These are phyloP conservation scores for Penicillium fimorum DNA, from an alignment of 495 filamentous ascomycete species.

Conservation along the genomic window DNA sequence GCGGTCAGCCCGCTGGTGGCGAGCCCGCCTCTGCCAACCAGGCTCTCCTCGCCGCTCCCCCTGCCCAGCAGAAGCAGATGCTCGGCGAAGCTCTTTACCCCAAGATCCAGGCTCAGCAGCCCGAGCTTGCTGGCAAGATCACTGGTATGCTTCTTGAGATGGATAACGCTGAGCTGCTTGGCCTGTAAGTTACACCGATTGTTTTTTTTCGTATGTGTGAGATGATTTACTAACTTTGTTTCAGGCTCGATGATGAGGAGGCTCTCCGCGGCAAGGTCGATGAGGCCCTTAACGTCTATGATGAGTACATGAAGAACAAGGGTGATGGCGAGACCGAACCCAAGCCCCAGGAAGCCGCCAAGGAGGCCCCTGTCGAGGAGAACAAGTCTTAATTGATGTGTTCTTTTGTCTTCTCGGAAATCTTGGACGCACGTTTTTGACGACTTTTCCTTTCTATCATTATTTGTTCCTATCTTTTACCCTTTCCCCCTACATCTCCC, in stretches of 20 bases:
- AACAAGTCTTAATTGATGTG: constrained; percentile 45
- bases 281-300: constrained; percentile 93
- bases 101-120: constrained; percentile 92
- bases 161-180: constrained; percentile 90
- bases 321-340: constrained; percentile 41
- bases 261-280: constrained; percentile 93
- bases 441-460: constrained; percentile 36
- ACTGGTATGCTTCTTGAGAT: constrained; percentile 99
- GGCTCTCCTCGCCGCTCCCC: constrained; percentile 53
- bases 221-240: constrained; percentile 20
- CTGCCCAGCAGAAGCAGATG: constrained; percentile 91
- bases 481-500: constrained; percentile 29
- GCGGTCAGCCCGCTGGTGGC: constrained; percentile 31
- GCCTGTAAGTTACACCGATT: constrained; percentile 73
- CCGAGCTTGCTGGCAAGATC: constrained; percentile 96
- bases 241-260: constrained; percentile 82
- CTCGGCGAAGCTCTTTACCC: constrained; percentile 96
- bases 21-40: constrained; percentile 33
- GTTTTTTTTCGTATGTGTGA: background rate
- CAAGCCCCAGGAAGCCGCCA: constrained; percentile 46
- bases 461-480: constrained; percentile 23
- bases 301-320: constrained; percentile 92
- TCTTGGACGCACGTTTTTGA: constrained; percentile 45
- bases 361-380: constrained; percentile 46
- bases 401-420: constrained; percentile 31